Conservation (phyloP, 2,329 filamentous ascomycete genomes). For the Rutstroemia sp. region DNA sequence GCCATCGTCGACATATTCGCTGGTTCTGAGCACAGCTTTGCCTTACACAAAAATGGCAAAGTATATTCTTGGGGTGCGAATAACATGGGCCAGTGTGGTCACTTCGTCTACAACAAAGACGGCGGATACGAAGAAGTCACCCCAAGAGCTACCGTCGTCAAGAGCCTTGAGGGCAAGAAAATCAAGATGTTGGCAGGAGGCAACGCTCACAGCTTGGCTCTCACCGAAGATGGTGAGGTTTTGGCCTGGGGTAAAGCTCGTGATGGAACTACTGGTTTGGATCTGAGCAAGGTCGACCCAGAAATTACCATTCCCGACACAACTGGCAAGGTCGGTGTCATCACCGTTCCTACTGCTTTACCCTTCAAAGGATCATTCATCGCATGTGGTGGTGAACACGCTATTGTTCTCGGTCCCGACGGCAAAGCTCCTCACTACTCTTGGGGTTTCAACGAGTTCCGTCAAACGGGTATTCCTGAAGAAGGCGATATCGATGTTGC, state of each 20-base stretch:
- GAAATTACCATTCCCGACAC: slow-evolving; percentile 54
- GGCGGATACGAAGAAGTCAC: slow-evolving; percentile 63
- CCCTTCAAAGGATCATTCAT: slow-evolving; percentile 50
- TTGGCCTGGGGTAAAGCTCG: slow-evolving; percentile 59
- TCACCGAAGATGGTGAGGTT: slow-evolving; percentile 49
- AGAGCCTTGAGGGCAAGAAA: slow-evolving; percentile 47
- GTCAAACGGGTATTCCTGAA: slow-evolving; percentile 69
- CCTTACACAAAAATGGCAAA: slow-evolving; percentile 57
- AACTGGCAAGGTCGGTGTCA: slow-evolving; percentile 56
- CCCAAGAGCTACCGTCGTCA: slow-evolving; percentile 59
- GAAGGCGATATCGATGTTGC: slow-evolving; percentile 72
- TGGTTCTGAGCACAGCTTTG: slow-evolving; percentile 77
- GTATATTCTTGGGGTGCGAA: slow-evolving; percentile 82
- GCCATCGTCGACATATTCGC: slow-evolving; percentile 27
- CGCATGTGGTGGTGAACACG: slow-evolving; percentile 63
- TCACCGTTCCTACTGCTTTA: slow-evolving; percentile 50
- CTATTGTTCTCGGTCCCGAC: slow-evolving; percentile 58
- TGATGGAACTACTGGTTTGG: slow-evolving; percentile 46
- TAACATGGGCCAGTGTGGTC: slow-evolving; percentile 75
- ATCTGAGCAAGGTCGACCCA: slow-evolving; percentile 45
- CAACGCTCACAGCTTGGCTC: slow-evolving; percentile 48
- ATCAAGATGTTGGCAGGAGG: slow-evolving; percentile 45
- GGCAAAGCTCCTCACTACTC: slow-evolving; percentile 58
- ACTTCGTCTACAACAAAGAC: slow-evolving; percentile 35
- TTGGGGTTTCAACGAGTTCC: slow-evolving; percentile 75